Conservation (phyloP, 2,329 filamentous ascomycete species). For the Chaetothyriales sp. region DNA sequence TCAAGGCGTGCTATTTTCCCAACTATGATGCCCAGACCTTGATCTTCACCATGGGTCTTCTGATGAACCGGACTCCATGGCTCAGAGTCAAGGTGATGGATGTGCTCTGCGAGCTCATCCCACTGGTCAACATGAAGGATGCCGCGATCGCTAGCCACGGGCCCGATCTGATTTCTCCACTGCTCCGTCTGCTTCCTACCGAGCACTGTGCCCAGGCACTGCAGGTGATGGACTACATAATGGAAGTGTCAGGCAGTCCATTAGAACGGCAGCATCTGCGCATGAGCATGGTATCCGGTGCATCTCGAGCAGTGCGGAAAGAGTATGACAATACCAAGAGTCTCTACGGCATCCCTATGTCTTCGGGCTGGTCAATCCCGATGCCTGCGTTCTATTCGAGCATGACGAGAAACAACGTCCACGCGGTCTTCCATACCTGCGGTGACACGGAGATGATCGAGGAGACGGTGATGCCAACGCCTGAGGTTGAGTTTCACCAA, state of each 20-base stretch:
- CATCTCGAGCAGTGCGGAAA: conserved; percentile 72
- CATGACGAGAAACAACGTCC: conserved; percentile 76
- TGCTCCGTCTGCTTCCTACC: conserved; percentile 77
- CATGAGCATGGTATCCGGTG: conserved; percentile 93
- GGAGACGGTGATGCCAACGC: conserved; percentile 51
- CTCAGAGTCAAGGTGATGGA: conserved; percentile 89
- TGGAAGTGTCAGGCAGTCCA: conserved; percentile 79
- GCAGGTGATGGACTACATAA: conserved; percentile 83
- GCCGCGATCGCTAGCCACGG: conserved; percentile 80
- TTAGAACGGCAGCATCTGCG: conserved; percentile 89
- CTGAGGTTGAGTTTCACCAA: conserved; percentile 80
- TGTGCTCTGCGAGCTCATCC: conserved; percentile 68
- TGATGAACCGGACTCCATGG: conserved; percentile 80
- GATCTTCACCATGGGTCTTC: conserved; percentile 75
- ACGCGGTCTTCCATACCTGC: conserved; percentile 91
- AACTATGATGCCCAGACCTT: conserved; percentile 69
- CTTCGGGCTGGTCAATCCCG: conserved; percentile 90
- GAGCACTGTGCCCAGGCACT: conserved; percentile 87
- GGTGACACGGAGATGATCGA: conserved; percentile 49
- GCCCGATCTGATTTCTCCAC: conserved; percentile 84
- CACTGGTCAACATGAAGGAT: conserved; percentile 83
- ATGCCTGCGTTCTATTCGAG: conserved; percentile 81
- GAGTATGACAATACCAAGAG: conserved; percentile 91
- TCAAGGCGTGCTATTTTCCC: conserved; percentile 67
- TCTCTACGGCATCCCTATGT: conserved; percentile 89